Evolutionary conservation across 345 rosid genomes (phyloP).

Genomic region (Hypericum androsaemum): DNA sequence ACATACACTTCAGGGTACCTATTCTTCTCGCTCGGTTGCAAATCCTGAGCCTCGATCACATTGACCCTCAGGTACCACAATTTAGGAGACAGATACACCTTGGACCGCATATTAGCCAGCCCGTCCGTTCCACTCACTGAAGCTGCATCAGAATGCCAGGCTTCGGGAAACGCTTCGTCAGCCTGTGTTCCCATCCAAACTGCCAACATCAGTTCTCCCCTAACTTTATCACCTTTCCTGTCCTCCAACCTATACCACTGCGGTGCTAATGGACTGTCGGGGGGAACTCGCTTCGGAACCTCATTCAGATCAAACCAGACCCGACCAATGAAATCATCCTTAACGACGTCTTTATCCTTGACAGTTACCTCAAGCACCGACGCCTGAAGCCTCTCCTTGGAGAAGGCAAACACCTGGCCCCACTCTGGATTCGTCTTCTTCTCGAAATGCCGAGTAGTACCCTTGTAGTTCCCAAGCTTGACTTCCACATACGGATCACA

Average conservation of each 20-base stretch:
- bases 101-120: constrained; percentile 62
- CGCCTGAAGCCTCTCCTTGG: constrained; percentile 74
- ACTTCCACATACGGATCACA: constrained; percentile 95
- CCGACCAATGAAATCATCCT: constrained; percentile 75
- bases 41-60: constrained; percentile 78
- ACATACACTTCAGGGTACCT: constrained; percentile 53
- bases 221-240: constrained; percentile 46
- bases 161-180: constrained; percentile 85
- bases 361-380: constrained; percentile 63
- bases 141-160: constrained; percentile 99
- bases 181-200: constrained; percentile 99
- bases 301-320: constrained; percentile 47
- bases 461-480: constrained; percentile 86
- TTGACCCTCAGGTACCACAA: constrained; percentile 70
- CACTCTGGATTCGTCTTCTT: constrained; percentile 74
- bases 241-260: constrained; percentile 84
- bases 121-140: constrained; percentile 49
- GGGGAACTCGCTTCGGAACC: constrained; percentile 74
- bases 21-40: constrained; percentile 55
- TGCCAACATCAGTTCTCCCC: constrained; percentile 88
- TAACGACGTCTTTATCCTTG: constrained; percentile 68
- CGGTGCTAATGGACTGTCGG: constrained; percentile 91
- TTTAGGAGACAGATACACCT: constrained; percentile 92
- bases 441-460: constrained; percentile 69
- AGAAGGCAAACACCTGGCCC: constrained; percentile 90